Percentiles rank a stretch among this genome's conserved stretches.
These are phyloP conservation scores for Tritrichomonas musculus DNA, from an alignment of 208 protist genomes.

Conservation along the genomic window DNA sequence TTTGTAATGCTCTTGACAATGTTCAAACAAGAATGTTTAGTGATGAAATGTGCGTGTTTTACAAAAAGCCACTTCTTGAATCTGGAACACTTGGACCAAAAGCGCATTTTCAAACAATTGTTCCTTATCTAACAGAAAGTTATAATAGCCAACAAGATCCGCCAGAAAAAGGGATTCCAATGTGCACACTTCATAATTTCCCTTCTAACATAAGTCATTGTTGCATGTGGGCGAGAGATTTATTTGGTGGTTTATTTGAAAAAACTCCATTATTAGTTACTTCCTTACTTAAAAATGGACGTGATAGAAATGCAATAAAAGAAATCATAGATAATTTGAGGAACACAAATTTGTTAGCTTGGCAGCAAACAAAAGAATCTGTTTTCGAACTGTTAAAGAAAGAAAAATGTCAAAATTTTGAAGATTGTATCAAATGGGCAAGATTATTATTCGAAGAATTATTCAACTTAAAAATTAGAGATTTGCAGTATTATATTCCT, in stretches of 20 bases:
- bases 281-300: neutral
- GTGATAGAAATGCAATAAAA: too few relatives aligned
- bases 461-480: conserved; percentile 82
- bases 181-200: conserved; percentile 99
- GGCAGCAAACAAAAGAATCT: neutral
- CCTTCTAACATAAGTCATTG: conserved; percentile 68
- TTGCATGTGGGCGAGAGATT: neutral
- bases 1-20: conserved; percentile 99
- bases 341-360: too few relatives aligned
- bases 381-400: neutral
- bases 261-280: neutral
- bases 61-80: conserved; percentile 93
- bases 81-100: conserved; percentile 97
- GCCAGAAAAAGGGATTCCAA: conserved; percentile 92
- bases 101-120: conserved; percentile 68
- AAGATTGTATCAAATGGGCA: conserved; percentile 83
- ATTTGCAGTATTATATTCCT: conserved; percentile 94
- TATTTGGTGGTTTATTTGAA: neutral
- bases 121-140: neutral
- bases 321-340: neutral
- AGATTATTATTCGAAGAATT: conserved; percentile 80
- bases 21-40: conserved; percentile 59
- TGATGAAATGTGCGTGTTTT: conserved; percentile 68
- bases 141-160: conserved; percentile 64
- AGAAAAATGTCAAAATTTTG: conserved; percentile 65